Conservation (phyloP, 805 yeast genomes). For the Myxozyma monticola region DNA sequence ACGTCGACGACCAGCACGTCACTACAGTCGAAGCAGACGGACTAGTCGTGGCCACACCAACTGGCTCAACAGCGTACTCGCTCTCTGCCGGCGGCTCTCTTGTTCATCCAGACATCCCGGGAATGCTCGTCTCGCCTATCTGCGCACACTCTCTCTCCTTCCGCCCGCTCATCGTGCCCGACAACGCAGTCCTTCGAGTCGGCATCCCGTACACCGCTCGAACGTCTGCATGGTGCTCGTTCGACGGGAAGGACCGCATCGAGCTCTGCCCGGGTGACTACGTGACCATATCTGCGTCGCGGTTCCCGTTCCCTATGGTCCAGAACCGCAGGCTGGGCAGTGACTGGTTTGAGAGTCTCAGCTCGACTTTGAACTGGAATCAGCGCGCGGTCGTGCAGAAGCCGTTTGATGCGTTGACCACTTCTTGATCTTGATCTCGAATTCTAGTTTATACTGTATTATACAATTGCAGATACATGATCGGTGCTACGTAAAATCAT, state of each 20-base stretch:
- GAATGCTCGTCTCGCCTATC: constrained; percentile 90
- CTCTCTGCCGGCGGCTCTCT: constrained; percentile 93
- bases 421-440: background rate
- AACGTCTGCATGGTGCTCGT: constrained; percentile 93
- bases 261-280: constrained; percentile 82
- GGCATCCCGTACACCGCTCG: constrained; percentile 77
- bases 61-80: constrained; percentile 91
- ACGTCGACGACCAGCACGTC: constrained; percentile 49
- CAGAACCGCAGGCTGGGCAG: constrained; percentile 57
- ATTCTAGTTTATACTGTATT: background rate
- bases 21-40: constrained; percentile 72
- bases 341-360: constrained; percentile 79
- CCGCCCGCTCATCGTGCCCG: constrained; percentile 89
- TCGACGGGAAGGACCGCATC: constrained; percentile 87
- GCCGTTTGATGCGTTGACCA: constrained; percentile 4
- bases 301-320: constrained; percentile 92
- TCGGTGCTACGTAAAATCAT: constrained; percentile 17
- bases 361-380: constrained; percentile 90
- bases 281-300: constrained; percentile 78
- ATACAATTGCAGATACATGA: background rate
- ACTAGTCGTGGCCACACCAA: constrained; percentile 62
- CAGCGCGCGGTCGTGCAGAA: constrained; percentile 77
- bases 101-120: constrained; percentile 92
- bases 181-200: constrained; percentile 77
- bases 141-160: constrained; percentile 94